These are phyloP conservation scores for Draba incana DNA, from an alignment of 345 rosid species.

Conservation along the genomic window DNA sequence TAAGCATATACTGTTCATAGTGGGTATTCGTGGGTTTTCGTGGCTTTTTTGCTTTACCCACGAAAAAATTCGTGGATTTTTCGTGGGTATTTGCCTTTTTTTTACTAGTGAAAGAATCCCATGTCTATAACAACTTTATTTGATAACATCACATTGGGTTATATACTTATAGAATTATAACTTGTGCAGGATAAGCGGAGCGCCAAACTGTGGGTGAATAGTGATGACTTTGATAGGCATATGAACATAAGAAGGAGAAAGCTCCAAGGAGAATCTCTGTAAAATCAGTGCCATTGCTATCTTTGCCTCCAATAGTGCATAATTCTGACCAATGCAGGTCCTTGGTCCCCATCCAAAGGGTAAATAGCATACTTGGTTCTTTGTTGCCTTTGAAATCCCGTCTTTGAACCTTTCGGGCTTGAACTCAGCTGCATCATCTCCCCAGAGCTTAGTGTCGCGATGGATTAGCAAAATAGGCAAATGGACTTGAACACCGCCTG, in stretches of 20 bases:
- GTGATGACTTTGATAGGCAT: conserved; percentile 47
- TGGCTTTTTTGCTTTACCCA: no score
- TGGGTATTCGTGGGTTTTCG: no score
- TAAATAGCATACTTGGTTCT: conserved; percentile 50
- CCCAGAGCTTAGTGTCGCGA: conserved; percentile 52
- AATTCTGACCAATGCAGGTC: conserved; percentile 64
- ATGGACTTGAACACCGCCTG: conserved; percentile 35
- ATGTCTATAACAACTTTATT: no score
- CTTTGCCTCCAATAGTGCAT: conserved; percentile 65
- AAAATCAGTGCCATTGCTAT: conserved; percentile 54
- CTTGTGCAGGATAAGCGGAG: conserved; percentile 44
- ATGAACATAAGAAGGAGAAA: conserved; percentile 58
- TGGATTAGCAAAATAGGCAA: conserved; percentile 45
- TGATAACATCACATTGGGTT: no score
- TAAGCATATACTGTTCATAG: no score
- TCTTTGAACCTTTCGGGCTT: conserved; percentile 54
- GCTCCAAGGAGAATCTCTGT: conserved; percentile 51
- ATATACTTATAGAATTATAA: not conserved
- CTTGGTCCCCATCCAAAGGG: conserved; percentile 68
- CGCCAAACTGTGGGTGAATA: conserved; percentile 55
- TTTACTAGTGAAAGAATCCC: no score
- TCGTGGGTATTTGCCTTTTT: no score
- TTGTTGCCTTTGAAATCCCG: conserved; percentile 59
- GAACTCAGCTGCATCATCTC: conserved; percentile 59
- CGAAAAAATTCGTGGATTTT: no score